Evolutionary conservation across 768 basidiomycete species (phyloP), one percentile per base, ranked within the genome.

Genomic region (Panus rudis): DNA sequence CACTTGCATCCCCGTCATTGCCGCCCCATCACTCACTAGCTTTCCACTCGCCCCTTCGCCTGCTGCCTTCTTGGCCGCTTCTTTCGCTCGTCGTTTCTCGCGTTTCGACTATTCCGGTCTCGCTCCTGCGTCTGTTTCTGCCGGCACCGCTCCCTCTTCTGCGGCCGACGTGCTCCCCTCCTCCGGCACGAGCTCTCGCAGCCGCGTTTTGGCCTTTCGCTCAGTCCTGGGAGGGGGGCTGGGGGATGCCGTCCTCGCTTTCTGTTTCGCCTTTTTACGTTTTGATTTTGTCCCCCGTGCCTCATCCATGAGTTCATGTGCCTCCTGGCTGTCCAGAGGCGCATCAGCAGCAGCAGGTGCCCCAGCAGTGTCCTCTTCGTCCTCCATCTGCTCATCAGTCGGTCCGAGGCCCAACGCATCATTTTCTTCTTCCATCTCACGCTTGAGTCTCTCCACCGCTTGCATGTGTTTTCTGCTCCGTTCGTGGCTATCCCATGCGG

Each of bases 401-500:
- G 59, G 65, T 7, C 49, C 50, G 17, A 88, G 63, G 1, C 71
- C 80, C 4, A 96, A 59, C 48, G 73, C 76, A 39, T 77, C 74
- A 46, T 88, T 73, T 52, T 97, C 90, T 43, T 67, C 64, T 51
- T 69, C 58, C 87, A 99, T 96, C 54, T 87, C 76, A 52, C 70
- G 69, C 60, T 76, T 79, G 46, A 99, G 57, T 50, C 68, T 70
- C 55, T 89, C 88, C 11, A 98, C 79, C 49, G 92, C 88, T 62
- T 84, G 89, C 58, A 87, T 58, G 55, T 99, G 96, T 62, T 92
- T 96, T 64, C 86, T 86, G 61, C 92, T 96, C 51, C 92, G 72
- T 61, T 98, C 96, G 50, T 98, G 96, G 60, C 92, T 97, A 52
- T 82, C 72, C 93, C 93, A 99, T 4, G 92, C 89, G 0, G 90